Conservation (phyloP, 192 early-diverging fungal species). For the Gamsiella multidivaricata region DNA sequence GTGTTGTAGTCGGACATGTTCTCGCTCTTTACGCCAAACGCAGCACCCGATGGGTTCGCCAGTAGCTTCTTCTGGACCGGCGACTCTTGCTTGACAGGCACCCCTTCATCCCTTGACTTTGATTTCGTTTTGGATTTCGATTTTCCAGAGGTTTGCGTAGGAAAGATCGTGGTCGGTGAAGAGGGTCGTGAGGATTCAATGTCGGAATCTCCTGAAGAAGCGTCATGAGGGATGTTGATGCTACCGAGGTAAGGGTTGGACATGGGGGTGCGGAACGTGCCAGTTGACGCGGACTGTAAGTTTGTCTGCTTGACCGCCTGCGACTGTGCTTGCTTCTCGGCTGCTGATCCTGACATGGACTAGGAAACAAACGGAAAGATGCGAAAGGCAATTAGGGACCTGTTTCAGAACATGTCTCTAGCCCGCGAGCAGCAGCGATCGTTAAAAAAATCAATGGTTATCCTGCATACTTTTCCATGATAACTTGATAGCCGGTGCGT, state of each 20-base stretch:
- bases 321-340: conserved; percentile 20
- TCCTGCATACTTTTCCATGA: conserved; percentile 34
- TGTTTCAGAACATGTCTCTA: too few relatives aligned
- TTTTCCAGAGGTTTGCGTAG: conserved; percentile 3
- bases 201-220: conserved; percentile 51
- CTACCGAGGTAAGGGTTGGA: conserved; percentile 53
- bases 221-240: conserved; percentile 52
- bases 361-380: background rate
- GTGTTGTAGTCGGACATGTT: conserved; percentile 36
- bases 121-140: conserved; percentile 18
- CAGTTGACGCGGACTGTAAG: conserved; percentile 38
- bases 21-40: conserved; percentile 24
- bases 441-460: background rate
- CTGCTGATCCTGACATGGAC: background rate
- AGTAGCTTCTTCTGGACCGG: conserved; percentile 35
- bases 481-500: conserved; percentile 35
- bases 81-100: conserved; percentile 37
- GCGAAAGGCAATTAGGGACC: too few relatives aligned
- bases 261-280: conserved; percentile 38
- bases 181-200: conserved; percentile 45
- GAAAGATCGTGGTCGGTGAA: conserved; percentile 38
- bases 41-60: conserved; percentile 4
- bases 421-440: too few relatives aligned
- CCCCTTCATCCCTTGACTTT: conserved; percentile 16
- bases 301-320: conserved; percentile 39